A percentile compares a stretch with the other conserved stretches of the same genome.
These are phyloP conservation scores for Sporothrix dimorphospora DNA, from an alignment of 2,329 filamentous ascomycete species.

Conservation along the genomic window DNA sequence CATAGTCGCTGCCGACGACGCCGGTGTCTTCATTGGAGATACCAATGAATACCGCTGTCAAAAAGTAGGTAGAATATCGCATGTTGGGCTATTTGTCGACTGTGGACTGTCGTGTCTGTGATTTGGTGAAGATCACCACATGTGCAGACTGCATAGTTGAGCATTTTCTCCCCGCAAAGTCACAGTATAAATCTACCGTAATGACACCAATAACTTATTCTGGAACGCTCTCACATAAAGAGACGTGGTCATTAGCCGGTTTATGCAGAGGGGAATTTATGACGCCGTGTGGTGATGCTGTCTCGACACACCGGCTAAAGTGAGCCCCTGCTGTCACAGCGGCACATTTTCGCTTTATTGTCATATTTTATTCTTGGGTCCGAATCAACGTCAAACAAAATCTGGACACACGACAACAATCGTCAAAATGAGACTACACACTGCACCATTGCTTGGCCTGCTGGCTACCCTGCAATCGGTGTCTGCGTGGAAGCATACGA, in stretches of 20 bases:
- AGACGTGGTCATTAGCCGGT: slow-evolving; percentile 28
- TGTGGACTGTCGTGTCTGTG: neutral
- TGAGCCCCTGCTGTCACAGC: neutral
- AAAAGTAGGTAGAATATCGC: neutral
- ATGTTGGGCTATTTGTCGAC: neutral
- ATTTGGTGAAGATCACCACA: too few relatives aligned
- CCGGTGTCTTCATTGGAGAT: too few relatives aligned
- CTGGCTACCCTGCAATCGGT: neutral
- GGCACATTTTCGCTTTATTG: neutral
- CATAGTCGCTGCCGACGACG: neutral
- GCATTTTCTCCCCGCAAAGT: too few relatives aligned
- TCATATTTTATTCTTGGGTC: neutral
- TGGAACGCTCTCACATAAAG: neutral
- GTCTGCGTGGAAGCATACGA: slow-evolving; percentile 36
- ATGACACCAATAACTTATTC: neutral
- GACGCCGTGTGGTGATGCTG: neutral
- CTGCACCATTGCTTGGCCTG: neutral
- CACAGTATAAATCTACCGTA: too few relatives aligned
- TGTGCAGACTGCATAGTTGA: too few relatives aligned
- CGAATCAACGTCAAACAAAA: neutral
- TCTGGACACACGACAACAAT: neutral
- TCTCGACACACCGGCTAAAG: neutral
- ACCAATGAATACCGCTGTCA: too few relatives aligned
- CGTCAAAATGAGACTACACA: neutral
- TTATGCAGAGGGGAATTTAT: slow-evolving; percentile 13